phyloP scores from a whole-genome alignment of 805 yeast genomes.

The Suhomyces sp. region DNA sequence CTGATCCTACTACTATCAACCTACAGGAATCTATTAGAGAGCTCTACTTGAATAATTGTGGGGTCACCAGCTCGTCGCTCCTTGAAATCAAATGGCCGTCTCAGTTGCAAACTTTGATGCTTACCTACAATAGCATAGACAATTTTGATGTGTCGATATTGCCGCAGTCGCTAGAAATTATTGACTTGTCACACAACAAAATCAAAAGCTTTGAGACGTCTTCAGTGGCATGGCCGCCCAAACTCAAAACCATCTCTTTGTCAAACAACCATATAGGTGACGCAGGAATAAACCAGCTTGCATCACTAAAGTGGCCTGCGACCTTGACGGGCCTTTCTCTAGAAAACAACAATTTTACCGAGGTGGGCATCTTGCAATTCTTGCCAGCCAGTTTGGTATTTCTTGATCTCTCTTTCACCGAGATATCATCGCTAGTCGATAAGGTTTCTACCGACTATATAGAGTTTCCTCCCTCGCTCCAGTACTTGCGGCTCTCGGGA shows the following conservation, averaged over 20 bases:
- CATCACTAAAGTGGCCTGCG: slow-evolving; percentile 22
- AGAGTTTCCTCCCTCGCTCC: slow-evolving; percentile 27
- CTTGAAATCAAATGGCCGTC: slow-evolving; percentile 15
- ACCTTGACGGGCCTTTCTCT: slow-evolving; percentile 19
- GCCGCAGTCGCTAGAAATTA: slow-evolving; percentile 26
- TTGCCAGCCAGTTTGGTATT: slow-evolving; percentile 21
- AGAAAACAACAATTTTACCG: slow-evolving; percentile 21
- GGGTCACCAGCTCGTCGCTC: slow-evolving; percentile 13
- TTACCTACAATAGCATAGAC: slow-evolving; percentile 26
- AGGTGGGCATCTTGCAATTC: slow-evolving; percentile 13
- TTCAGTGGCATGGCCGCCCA: slow-evolving; percentile 23
- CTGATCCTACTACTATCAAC: slow-evolving; percentile 21
- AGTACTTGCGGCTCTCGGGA: slow-evolving; percentile 18
- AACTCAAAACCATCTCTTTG: slow-evolving; percentile 22
- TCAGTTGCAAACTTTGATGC: slow-evolving; percentile 28
- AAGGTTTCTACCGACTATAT: slow-evolving; percentile 14
- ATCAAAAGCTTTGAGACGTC: slow-evolving; percentile 6
- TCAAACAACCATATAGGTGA: slow-evolving; percentile 20
- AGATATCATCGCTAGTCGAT: slow-evolving; percentile 12
- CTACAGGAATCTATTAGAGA: slow-evolving; percentile 22
- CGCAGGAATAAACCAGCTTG: slow-evolving; percentile 14
- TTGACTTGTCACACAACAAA: slow-evolving; percentile 27
- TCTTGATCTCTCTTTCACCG: slow-evolving; percentile 25
- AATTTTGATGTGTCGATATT: slow-evolving; percentile 21
- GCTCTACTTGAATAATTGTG: slow-evolving; percentile 31